Percentiles rank a stretch among this genome's conserved stretches.
Conservation (phyloP, 345 rosid species). For the Populus simonii region DNA sequence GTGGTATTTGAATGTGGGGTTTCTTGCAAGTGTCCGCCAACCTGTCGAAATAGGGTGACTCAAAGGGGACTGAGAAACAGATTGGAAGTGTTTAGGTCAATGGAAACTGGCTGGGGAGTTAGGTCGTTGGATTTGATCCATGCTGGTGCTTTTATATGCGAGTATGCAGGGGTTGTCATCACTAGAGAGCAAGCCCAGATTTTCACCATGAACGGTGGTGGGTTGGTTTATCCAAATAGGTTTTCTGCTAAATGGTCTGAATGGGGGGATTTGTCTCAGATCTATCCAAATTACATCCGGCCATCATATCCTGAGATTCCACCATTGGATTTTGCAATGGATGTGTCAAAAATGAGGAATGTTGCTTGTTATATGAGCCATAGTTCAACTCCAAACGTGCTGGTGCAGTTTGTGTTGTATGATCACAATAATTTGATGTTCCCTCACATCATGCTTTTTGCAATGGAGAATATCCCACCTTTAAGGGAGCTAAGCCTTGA, state of each 20-base stretch:
- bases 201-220: conserved; percentile 77
- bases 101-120: conserved; percentile 92
- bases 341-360: conserved; percentile 91
- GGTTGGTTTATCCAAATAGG: conserved; percentile 64
- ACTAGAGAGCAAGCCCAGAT: conserved; percentile 85
- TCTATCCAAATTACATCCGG: conserved; percentile 47
- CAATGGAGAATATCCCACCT: conserved; percentile 86
- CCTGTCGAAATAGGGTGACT: conserved; percentile 70
- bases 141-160: conserved; percentile 88
- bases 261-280: conserved; percentile 89
- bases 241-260: conserved; percentile 66
- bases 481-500: conserved; percentile 88
- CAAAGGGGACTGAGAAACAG: conserved; percentile 69
- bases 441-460: conserved; percentile 90
- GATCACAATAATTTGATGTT: conserved; percentile 87
- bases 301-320: conserved; percentile 67
- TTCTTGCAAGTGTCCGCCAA: conserved; percentile 69
- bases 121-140: conserved; percentile 80
- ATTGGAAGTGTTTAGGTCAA: conserved; percentile 85
- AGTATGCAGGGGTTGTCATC: conserved; percentile 82
- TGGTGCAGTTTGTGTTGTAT: conserved; percentile 77
- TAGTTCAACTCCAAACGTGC: conserved; percentile 72
- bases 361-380: conserved; percentile 94
- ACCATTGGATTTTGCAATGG: conserved; percentile 89
- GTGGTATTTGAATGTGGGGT: conserved; percentile 77